These are phyloP conservation scores for Sporothrix pseudoabietina DNA, from an alignment of 2,329 filamentous ascomycete species.

Conservation along the genomic window DNA sequence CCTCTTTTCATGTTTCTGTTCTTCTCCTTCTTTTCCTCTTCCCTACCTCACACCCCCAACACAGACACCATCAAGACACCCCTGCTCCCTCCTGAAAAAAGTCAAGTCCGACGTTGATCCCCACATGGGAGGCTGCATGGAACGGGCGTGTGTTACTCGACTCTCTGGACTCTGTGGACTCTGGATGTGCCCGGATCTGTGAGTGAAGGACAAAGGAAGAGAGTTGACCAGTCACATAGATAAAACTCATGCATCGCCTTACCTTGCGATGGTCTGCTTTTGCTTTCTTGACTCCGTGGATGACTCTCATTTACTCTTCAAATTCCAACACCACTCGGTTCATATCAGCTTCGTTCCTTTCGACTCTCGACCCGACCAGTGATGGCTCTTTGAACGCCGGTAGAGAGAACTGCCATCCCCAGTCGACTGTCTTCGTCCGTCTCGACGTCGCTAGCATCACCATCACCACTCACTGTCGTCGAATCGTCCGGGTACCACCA, in stretches of 20 bases:
- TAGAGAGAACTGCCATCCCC: not conserved
- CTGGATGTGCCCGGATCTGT: not conserved
- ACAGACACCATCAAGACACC: too few relatives aligned
- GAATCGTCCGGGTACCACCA: not conserved
- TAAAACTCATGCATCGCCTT: not conserved
- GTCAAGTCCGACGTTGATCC: not conserved
- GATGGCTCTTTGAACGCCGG: not conserved
- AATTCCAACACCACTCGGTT: not conserved
- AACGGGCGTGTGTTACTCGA: constrained; percentile 14
- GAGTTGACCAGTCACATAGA: not conserved
- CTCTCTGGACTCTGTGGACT: not conserved
- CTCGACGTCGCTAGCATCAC: not conserved
- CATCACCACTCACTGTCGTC: not conserved
- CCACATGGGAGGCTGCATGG: not conserved
- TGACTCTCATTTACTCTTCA: not conserved
- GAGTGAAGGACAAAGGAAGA: not conserved
- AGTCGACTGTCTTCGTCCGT: not conserved
- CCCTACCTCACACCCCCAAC: not conserved
- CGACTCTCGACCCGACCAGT: not conserved
- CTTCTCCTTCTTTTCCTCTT: not conserved
- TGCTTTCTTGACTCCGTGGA: not conserved
- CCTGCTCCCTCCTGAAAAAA: not conserved
- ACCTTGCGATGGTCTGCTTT: not conserved
- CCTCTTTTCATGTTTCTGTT: not conserved
- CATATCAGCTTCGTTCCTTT: not conserved